Evolutionary conservation across 208 protist genomes (phyloP).

Genomic region (Trypanosoma platydactyli): DNA sequence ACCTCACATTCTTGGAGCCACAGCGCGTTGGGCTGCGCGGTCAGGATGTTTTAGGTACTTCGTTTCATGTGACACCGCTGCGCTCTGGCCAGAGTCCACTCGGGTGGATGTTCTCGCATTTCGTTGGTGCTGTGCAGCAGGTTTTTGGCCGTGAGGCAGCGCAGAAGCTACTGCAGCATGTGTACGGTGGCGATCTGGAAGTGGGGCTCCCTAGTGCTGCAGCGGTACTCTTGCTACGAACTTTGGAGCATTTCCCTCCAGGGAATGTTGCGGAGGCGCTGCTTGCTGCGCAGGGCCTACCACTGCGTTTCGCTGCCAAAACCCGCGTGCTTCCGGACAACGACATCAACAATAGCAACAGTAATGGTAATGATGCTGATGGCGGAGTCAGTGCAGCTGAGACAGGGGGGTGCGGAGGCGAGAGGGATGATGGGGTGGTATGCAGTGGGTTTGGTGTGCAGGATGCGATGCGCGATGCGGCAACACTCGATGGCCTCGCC

Average conservation of each 20-base stretch:
- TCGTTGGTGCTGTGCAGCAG: conserved; percentile 72
- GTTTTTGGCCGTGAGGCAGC: conserved; percentile 33
- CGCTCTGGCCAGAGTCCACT: conserved; percentile 67
- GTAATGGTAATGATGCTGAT: conserved; percentile 6
- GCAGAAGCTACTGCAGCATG: conserved; percentile 33
- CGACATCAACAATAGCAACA: background rate
- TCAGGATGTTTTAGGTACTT: conserved; percentile 65
- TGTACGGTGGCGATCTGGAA: conserved; percentile 35
- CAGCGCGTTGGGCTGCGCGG: conserved; percentile 31
- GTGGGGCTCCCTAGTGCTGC: conserved; percentile 42
- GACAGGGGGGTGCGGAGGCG: background rate
- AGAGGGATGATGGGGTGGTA: conserved; percentile 4
- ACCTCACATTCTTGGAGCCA: conserved; percentile 52
- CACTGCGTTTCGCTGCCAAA: conserved; percentile 55
- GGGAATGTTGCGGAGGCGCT: conserved; percentile 68
- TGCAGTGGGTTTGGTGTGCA: conserved; percentile 25
- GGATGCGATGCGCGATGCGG: conserved; percentile 2
- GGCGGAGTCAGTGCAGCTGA: background rate
- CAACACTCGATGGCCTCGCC: conserved; percentile 27
- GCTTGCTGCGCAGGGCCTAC: conserved; percentile 73
- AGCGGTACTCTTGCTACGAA: conserved; percentile 42
- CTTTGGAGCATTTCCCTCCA: conserved; percentile 56
- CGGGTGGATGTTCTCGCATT: conserved; percentile 86
- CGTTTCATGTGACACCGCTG: conserved; percentile 62
- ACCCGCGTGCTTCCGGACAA: conserved; percentile 35